Evolutionary conservation across 2,329 filamentous ascomycete species (phyloP).

Genomic region (Lasiodiplodia hormozganensis): DNA sequence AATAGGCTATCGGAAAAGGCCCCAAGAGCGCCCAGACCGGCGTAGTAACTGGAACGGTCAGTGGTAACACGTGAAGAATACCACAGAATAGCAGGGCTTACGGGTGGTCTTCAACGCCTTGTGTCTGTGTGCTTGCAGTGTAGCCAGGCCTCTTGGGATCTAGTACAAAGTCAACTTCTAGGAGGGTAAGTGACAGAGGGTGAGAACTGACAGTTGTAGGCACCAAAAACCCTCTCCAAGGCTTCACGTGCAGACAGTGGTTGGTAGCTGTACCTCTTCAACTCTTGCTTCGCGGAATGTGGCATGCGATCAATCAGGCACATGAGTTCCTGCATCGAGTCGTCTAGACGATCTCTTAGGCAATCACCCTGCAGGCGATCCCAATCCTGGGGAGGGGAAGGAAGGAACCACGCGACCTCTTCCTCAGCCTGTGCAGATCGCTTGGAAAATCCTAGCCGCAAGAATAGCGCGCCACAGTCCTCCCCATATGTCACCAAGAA

Average conservation of each 20-base stretch:
- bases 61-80: neutral
- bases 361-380: constrained; percentile 35
- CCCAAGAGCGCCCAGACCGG: constrained; percentile 66
- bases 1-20: constrained; percentile 70
- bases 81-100: constrained; percentile 25
- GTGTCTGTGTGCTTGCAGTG: constrained; percentile 33
- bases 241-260: constrained; percentile 47
- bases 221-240: constrained; percentile 48
- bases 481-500: constrained; percentile 69
- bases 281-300: constrained; percentile 39
- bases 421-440: constrained; percentile 39
- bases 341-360: constrained; percentile 56
- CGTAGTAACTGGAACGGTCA: constrained; percentile 55
- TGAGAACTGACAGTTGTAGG: constrained; percentile 42
- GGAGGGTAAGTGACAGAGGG: neutral
- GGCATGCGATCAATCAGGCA: constrained; percentile 55
- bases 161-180: neutral
- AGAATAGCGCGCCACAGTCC: constrained; percentile 65
- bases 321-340: constrained; percentile 65
- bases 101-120: constrained; percentile 46
- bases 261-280: constrained; percentile 40
- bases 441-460: constrained; percentile 63
- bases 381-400: constrained; percentile 36
- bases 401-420: constrained; percentile 43
- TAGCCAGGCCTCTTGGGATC: constrained; percentile 12